Conservation (phyloP, 2,329 filamentous ascomycete genomes). For the Seiridium unicorne region DNA sequence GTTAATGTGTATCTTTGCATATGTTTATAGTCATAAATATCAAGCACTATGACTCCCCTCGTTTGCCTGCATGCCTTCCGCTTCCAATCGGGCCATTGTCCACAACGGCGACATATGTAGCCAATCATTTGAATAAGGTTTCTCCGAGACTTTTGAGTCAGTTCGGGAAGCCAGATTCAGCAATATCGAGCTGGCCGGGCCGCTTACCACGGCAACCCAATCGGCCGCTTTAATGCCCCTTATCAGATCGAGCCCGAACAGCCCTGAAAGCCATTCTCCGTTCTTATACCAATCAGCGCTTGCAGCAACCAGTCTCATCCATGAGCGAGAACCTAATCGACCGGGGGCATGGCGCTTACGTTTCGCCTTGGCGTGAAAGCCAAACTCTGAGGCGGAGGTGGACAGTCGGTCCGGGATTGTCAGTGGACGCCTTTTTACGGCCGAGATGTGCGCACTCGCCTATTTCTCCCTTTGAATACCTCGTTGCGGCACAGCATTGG, state of each 20-base stretch:
- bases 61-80: too few relatives aligned
- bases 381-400: neutral
- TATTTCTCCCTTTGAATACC: neutral
- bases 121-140: too few relatives aligned
- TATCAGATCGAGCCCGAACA: too few relatives aligned
- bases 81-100: too few relatives aligned
- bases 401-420: neutral
- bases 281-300: too few relatives aligned
- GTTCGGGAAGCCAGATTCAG: too few relatives aligned
- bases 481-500: neutral
- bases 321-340: too few relatives aligned
- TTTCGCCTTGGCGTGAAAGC: neutral
- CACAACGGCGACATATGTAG: too few relatives aligned
- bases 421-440: constrained; percentile 7
- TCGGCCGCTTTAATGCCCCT: neutral
- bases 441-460: constrained; percentile 5
- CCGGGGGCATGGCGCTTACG: neutral
- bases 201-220: neutral
- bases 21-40: neutral
- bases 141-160: too few relatives aligned
- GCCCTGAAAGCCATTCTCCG: too few relatives aligned
- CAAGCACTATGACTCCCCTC: neutral
- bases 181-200: neutral
- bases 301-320: too few relatives aligned
- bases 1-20: neutral